Evolutionary conservation across 139 green algal genomes (phyloP), one percentile per base, ranked within the genome.

Genomic region (Prasinococcaceae sp.): DNA sequence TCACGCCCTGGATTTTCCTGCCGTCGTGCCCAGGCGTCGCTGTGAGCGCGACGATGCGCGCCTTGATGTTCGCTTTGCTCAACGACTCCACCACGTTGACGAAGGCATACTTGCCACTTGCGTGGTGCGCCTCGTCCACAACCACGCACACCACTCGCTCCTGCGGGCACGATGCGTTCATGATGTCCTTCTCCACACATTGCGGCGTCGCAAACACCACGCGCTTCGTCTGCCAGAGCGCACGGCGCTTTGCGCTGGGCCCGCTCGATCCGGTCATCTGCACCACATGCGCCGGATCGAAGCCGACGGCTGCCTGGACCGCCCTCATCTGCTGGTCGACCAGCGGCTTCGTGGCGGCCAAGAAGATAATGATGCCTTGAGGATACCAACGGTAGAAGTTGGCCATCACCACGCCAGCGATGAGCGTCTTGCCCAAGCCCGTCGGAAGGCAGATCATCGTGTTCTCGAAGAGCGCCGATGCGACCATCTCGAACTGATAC

Each of bases 361-460:
- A 52, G 53, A 98, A 96, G 41, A 94, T 0, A 38, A 16, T 28
- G 17, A 47, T 36, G 19, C 81, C 77, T 50, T 81, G 42, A 1
- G 84, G 84, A 47, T 93, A 93, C 84, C 84, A 94, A 28, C 86
- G 71, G 50, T 76, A 83, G 61, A 84, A 94, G 67, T 97, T 97
- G 74, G 79, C 67, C 81, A 88, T 90, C 25, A 90, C 81, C 12
- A 95, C 90, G 5, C 87, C 84, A 10, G 89, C 90, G 22, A 98
- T 86, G 9, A 93, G 69, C 14, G 90, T 96, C 77, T 98, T 96
- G 47, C 90, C 90, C 26, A 95, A 72, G 10, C 90, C 90, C 0
- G 89, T 96, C 43, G 90, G 90, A 49, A 97, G 75, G 58, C 79
- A 90, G 17, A 94, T 80, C 16, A 98, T 72, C 3, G 83, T 93